Percentiles rank a stretch among this genome's conserved stretches.
phyloP scores from a whole-genome alignment of 495 filamentous ascomycete species.

The Parathielavia hyrcaniae region DNA sequence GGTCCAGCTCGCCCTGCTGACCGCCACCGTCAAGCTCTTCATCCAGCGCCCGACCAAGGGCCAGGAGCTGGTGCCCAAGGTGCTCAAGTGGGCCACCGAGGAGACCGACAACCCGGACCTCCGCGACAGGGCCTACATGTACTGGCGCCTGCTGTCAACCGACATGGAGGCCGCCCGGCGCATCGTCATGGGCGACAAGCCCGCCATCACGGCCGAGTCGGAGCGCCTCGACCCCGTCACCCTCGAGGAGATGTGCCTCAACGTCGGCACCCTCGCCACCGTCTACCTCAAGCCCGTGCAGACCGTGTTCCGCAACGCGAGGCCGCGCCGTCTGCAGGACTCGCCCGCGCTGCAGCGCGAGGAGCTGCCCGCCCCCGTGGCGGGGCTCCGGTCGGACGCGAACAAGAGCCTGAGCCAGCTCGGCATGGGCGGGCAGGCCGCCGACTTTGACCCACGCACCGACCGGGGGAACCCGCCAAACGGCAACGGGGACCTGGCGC shows the following conservation, averaged over 20 bases:
- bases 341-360: slow-evolving; percentile 78
- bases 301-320: slow-evolving; percentile 90
- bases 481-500: slow-evolving; percentile 40
- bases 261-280: slow-evolving; percentile 91
- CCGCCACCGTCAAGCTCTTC: slow-evolving; percentile 96
- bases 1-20: slow-evolving; percentile 90
- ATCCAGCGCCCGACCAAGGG: slow-evolving; percentile 95
- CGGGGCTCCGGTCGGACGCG: slow-evolving; percentile 42
- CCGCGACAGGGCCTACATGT: slow-evolving; percentile 95
- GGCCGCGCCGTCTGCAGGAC: slow-evolving; percentile 68
- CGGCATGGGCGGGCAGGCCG: slow-evolving; percentile 47
- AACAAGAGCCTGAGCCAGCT: slow-evolving; percentile 49
- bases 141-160: slow-evolving; percentile 95
- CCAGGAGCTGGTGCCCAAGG: slow-evolving; percentile 87
- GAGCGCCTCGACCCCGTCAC: slow-evolving; percentile 89
- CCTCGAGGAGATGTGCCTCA: slow-evolving; percentile 93
- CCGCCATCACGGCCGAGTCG: slow-evolving; percentile 90
- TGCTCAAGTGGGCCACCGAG: slow-evolving; percentile 97
- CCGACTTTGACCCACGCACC: slow-evolving; percentile 31
- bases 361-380: slow-evolving; percentile 32
- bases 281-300: slow-evolving; percentile 97
- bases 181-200: slow-evolving; percentile 95
- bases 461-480: slow-evolving; percentile 21
- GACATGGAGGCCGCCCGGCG: slow-evolving; percentile 80
- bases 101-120: slow-evolving; percentile 98